Percentiles rank a stretch among this genome's conserved stretches.
Conservation (phyloP, 23 red algal species). For the Pyropia haitanensis region DNA sequence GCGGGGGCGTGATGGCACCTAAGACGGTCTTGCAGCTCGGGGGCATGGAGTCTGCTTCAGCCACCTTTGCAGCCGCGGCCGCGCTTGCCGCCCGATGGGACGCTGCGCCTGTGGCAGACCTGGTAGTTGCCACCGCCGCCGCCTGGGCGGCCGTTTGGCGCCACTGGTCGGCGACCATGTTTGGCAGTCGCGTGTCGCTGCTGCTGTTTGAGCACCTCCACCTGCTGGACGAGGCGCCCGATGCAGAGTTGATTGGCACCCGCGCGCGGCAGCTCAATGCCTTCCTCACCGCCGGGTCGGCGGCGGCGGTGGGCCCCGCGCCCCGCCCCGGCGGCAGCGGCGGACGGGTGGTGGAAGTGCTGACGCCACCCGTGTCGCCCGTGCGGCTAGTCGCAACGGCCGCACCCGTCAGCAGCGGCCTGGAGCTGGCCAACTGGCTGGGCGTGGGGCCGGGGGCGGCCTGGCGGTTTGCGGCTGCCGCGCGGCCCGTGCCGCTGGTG, state of each 20-base stretch:
- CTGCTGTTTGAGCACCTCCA: conserved; percentile 64
- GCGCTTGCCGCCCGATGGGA: background rate
- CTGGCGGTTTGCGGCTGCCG: conserved; percentile 16
- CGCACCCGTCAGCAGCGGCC: conserved; percentile 17
- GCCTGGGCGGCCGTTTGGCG: conserved; percentile 8
- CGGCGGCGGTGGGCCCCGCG: background rate
- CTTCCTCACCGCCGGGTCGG: background rate
- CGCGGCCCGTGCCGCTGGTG: conserved; percentile 42
- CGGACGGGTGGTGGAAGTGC: background rate
- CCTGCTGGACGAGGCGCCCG: conserved; percentile 10
- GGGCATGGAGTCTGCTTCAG: too few relatives aligned
- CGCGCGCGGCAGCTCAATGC: background rate
- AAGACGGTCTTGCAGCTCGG: too few relatives aligned
- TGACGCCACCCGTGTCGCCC: background rate
- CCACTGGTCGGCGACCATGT: background rate
- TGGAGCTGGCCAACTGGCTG: conserved; percentile 60
- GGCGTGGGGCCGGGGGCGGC: conserved; percentile 11
- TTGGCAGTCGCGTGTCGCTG: conserved; percentile 16
- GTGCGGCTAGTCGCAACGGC: conserved; percentile 33
- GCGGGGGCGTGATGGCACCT: too few relatives aligned
- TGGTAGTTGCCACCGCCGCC: conserved; percentile 34
- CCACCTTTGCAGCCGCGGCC: conserved; percentile 3
- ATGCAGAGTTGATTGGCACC: conserved; percentile 25
- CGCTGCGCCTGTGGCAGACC: conserved; percentile 6
- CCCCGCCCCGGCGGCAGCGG: background rate